Conservation (phyloP, 1,284 basidiomycete genomes). For the Ganoderma sinense region DNA sequence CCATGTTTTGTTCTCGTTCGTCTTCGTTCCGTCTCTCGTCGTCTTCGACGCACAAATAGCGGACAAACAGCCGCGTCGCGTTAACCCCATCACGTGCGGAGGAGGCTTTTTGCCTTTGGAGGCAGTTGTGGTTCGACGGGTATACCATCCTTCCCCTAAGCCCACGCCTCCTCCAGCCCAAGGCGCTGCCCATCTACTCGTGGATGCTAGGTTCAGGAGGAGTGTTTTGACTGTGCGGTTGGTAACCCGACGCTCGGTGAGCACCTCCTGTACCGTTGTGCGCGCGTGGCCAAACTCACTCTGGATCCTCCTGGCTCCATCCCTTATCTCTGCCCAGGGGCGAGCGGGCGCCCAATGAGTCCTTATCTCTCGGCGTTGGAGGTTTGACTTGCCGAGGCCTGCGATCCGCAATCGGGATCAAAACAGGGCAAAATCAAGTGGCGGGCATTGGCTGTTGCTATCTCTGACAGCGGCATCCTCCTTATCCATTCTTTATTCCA, state of each 20-base stretch:
- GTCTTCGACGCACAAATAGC: not conserved
- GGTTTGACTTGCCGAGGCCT: not conserved
- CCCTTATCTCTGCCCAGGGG: constrained; percentile 5
- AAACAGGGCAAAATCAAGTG: constrained; percentile 1
- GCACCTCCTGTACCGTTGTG: not conserved
- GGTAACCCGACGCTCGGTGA: not conserved
- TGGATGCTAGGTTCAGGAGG: not conserved
- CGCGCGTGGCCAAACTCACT: not conserved
- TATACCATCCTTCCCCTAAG: not conserved
- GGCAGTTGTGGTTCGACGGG: not conserved
- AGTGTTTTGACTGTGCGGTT: not conserved
- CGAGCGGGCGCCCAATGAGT: not conserved
- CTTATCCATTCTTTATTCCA: not conserved
- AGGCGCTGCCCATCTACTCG: not conserved
- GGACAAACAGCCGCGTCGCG: not conserved
- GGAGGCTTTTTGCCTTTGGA: constrained; percentile 2
- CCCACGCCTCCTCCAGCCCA: not conserved
- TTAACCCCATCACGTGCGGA: not conserved
- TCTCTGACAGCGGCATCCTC: not conserved
- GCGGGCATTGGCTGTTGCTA: constrained; percentile 7
- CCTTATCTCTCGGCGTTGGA: constrained; percentile 1
- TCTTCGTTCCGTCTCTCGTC: not conserved
- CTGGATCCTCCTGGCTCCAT: not conserved
- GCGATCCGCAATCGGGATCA: constrained; percentile 1
- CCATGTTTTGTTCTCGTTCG: not conserved